Conservation (phyloP, 2,329 filamentous ascomycete species). For the Cercospora berteroae region DNA sequence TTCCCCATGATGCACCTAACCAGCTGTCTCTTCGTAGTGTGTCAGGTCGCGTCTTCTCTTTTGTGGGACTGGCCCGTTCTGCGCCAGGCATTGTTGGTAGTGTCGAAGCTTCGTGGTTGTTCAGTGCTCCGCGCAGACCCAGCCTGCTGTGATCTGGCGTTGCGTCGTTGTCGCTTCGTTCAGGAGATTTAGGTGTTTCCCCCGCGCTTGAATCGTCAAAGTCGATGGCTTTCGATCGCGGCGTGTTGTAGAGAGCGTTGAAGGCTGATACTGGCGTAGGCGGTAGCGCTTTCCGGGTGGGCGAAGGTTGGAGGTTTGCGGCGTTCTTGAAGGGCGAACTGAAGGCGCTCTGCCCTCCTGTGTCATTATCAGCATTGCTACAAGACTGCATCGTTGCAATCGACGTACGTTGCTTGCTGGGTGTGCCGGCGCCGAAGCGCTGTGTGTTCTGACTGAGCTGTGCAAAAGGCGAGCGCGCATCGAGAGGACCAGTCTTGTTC, state of each 20-base stretch:
- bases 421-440: constrained; percentile 22
- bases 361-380: not conserved
- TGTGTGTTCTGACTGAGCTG: constrained; percentile 40
- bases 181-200: constrained; percentile 50
- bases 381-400: not conserved
- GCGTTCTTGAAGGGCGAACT: constrained; percentile 53
- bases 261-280: constrained; percentile 36
- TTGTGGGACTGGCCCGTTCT: constrained; percentile 37
- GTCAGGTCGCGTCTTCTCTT: constrained; percentile 31
- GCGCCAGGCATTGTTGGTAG: constrained; percentile 21
- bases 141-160: constrained; percentile 31
- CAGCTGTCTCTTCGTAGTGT: constrained; percentile 30
- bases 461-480: constrained; percentile 49
- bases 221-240: constrained; percentile 39
- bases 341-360: constrained; percentile 38
- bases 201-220: constrained; percentile 48
- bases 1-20: constrained; percentile 18
- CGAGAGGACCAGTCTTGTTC: constrained; percentile 47
- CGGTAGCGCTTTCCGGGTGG: constrained; percentile 42
- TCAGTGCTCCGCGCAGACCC: constrained; percentile 24
- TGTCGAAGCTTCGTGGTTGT: constrained; percentile 23
- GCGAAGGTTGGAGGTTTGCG: constrained; percentile 42
- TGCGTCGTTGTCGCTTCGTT: constrained; percentile 37
- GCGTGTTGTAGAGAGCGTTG: constrained; percentile 40
- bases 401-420: constrained; percentile 25